Evolutionary conservation across 441 rosid species (phyloP), one percentile per base, ranked within the genome.

Genomic region (Croton laevigatus): DNA sequence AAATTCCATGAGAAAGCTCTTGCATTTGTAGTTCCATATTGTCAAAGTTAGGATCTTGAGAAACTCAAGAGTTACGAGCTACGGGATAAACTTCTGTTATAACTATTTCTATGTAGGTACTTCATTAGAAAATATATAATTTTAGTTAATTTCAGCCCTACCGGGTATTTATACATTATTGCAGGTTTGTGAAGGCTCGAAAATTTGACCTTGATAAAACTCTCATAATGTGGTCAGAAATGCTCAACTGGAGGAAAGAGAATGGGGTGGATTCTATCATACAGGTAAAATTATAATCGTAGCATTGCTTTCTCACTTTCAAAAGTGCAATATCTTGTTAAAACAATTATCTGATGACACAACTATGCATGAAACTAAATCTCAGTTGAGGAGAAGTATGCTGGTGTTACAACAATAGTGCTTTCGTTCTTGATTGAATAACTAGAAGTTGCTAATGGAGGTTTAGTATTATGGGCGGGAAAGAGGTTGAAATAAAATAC

Each of bases 171-270:
- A 55, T 68, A 53, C 68, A 37, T 38, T 60, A 34, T 58, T 66
- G 78, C 83, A 94, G 98, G 80, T 91, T 94, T 80, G 71, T 94
- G 62, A 91, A 90, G 80, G 96, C 98, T 59, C 88, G 97, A 80
- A 90, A 84, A 63, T 91, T 94, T 76, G 95, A 90, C 80, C 68
- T 75, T 22, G 95, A 90, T 63, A 94, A 89, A 87, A 79, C 98
- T 22, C 58, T 83, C 52, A 83, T 84, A 63, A 94, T 94, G 98
- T 94, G 98, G 98, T 87, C 85, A 71, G 94, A 89, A 44, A 94
- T 91, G 98, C 85, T 94, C 58, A 86, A 87, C 61, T 94, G 97
- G 98, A 94, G 98, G 85, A 82, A 77, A 77, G 94, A 88, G 78
- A 64, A 83, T 55, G 85, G 86, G 11, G 91, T 86, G 64, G 97